A percentile compares a stretch with the other conserved stretches of the same genome.
These are phyloP conservation scores for Ricinus communis DNA, from an alignment of 345 rosid genomes.

Conservation along the genomic window DNA sequence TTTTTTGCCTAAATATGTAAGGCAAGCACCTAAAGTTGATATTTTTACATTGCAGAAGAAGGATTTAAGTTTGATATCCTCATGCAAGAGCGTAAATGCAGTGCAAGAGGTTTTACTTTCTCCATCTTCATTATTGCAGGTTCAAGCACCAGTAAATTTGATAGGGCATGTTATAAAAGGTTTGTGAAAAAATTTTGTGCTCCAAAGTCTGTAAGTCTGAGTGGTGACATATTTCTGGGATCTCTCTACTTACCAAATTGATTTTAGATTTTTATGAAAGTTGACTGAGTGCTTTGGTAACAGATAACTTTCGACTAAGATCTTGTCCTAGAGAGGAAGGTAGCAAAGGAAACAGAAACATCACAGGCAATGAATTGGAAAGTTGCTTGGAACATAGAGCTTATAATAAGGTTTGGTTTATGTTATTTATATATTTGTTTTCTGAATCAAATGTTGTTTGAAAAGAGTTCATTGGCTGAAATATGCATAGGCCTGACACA, in stretches of 20 bases:
- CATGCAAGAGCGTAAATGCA: slow-evolving; percentile 23
- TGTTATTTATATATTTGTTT: not conserved
- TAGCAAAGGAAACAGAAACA: slow-evolving; percentile 21
- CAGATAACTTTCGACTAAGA: slow-evolving; percentile 37
- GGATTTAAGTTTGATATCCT: slow-evolving; percentile 27
- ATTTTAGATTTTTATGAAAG: slow-evolving; percentile 11
- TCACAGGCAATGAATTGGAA: slow-evolving; percentile 19
- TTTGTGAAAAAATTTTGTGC: slow-evolving; percentile 12
- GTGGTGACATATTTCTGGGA: not conserved
- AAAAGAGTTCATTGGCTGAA: not conserved
- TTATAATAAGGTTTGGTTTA: slow-evolving; percentile 41
- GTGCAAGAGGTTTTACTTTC: slow-evolving; percentile 29
- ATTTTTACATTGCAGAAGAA: slow-evolving; percentile 38
- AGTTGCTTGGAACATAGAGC: slow-evolving; percentile 25
- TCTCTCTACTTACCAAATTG: not conserved
- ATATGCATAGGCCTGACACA: not conserved
- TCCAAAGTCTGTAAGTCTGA: slow-evolving; percentile 14
- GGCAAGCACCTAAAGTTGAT: slow-evolving; percentile 16
- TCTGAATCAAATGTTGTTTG: slow-evolving; percentile 8
- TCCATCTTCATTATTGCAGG: slow-evolving; percentile 20
- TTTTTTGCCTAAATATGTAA: no score
- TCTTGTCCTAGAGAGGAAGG: slow-evolving; percentile 28
- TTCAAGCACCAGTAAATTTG: slow-evolving; percentile 29
- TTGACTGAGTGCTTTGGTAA: slow-evolving; percentile 12
- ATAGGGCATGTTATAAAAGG: slow-evolving; percentile 38